A percentile compares a stretch with the other conserved stretches of the same genome.
Conservation (phyloP, 1,139 yeast genomes). For the Suhomyces bokatorum region DNA sequence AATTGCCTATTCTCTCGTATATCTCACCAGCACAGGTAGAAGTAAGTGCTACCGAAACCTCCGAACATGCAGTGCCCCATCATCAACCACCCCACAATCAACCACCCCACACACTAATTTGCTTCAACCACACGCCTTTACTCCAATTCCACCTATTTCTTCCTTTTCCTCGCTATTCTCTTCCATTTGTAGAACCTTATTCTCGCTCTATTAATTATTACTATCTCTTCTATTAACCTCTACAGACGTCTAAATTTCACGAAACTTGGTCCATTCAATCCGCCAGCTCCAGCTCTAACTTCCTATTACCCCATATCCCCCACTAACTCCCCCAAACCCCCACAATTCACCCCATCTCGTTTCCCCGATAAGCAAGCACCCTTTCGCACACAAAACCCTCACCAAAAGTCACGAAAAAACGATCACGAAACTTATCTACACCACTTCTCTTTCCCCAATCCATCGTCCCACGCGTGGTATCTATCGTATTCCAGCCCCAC, state of each 20-base stretch:
- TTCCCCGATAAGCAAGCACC: constrained; percentile 6
- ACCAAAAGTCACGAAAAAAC: constrained; percentile 5
- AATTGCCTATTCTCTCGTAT: too few species aligned
- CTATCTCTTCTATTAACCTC: too few species aligned
- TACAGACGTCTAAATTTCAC: too few species aligned
- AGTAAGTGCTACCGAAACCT: too few species aligned
- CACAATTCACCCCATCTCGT: background rate
- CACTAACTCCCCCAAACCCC: background rate
- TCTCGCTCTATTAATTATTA: too few species aligned
- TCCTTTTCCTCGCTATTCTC: background rate
- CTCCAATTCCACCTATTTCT: background rate
- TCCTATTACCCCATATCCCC: background rate
- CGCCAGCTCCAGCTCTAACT: background rate
- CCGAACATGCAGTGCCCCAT: too few species aligned
- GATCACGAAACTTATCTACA: constrained; percentile 4
- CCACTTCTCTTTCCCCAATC: constrained; percentile 1
- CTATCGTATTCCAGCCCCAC: background rate
- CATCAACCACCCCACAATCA: too few species aligned
- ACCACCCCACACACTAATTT: background rate
- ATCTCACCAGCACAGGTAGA: too few species aligned
- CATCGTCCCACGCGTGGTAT: constrained; percentile 2
- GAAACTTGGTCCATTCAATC: background rate
- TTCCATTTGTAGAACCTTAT: background rate
- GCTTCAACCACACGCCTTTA: too few species aligned
- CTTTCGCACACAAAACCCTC: constrained; percentile 4